phyloP scores from a whole-genome alignment of 352 stramenopile genomes.

The Aphanomyces astaci region DNA sequence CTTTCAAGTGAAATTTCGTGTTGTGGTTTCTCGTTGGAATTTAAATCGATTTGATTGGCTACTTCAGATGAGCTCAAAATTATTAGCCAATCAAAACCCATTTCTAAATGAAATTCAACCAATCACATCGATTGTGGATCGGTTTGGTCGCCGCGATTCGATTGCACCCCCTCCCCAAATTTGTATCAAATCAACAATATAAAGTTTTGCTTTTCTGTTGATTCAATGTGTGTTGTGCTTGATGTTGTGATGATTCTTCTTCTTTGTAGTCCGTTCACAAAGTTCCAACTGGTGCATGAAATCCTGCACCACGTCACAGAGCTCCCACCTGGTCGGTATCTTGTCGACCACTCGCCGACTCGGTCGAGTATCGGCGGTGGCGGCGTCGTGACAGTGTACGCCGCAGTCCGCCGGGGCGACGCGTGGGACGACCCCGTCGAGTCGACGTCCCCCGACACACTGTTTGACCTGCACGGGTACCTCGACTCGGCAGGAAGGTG shows the following conservation, averaged over 20 bases:
- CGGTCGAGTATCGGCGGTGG: neutral
- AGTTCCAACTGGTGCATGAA: constrained; percentile 12
- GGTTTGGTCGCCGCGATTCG: too few species aligned
- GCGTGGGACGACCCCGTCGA: neutral
- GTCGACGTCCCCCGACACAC: too few species aligned
- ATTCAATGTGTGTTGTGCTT: neutral
- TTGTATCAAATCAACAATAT: neutral
- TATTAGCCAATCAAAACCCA: too few species aligned
- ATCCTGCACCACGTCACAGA: constrained; percentile 6
- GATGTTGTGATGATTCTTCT: neutral
- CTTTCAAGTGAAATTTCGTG: too few species aligned
- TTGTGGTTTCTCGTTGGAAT: too few species aligned
- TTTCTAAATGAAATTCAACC: too few species aligned
- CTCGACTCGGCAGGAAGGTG: neutral
- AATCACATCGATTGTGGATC: too few species aligned
- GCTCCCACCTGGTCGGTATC: neutral
- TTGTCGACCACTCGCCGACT: neutral
- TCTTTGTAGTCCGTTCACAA: neutral
- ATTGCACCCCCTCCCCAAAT: too few species aligned
- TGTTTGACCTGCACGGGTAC: neutral
- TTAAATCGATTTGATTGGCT: too few species aligned
- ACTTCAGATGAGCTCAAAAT: too few species aligned
- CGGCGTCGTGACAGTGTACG: neutral
- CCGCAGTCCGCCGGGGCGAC: neutral
- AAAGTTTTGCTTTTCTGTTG: neutral